These are phyloP conservation scores for Chrysopogon serrulatus DNA, from an alignment of 176 grass and related monocot genomes.

Conservation along the genomic window DNA sequence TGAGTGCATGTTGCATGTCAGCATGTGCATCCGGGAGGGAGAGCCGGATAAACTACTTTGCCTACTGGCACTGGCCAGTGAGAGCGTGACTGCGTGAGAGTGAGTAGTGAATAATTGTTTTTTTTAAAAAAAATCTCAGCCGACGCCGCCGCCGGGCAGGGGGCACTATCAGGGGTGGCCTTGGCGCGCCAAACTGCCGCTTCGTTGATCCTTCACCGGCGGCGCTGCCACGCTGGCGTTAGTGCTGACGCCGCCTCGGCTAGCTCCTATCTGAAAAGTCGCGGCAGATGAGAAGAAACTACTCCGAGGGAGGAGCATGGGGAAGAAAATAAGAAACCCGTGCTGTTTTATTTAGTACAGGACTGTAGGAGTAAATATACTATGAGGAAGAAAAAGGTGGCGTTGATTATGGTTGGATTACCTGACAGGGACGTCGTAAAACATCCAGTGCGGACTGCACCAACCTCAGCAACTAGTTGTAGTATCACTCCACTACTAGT, in stretches of 20 bases:
- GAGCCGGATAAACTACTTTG: constrained; percentile 16
- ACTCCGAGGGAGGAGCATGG: background rate
- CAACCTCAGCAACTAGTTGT: background rate
- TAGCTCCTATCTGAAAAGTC: background rate
- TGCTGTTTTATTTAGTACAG: background rate
- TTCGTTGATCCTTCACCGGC: background rate
- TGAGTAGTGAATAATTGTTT: background rate
- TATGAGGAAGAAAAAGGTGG: too few species aligned
- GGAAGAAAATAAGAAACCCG: background rate
- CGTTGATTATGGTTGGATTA: background rate
- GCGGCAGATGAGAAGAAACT: background rate
- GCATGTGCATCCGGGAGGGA: background rate
- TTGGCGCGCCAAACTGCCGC: constrained; percentile 34
- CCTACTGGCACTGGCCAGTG: background rate
- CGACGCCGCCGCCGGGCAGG: background rate
- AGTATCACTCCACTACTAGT: background rate
- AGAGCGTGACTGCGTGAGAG: background rate
- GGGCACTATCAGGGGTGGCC: background rate
- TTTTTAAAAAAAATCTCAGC: background rate
- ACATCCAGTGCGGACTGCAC: background rate
- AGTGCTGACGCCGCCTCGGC: constrained; percentile 13
- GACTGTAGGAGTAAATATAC: too few species aligned
- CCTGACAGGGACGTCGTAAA: background rate
- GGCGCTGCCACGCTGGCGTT: background rate
- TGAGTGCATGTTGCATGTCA: background rate